A percentile compares a stretch with the other conserved stretches of the same genome.
These are phyloP conservation scores for Dactylellina haptotyla DNA, from an alignment of 2,329 filamentous ascomycete genomes.

Conservation along the genomic window DNA sequence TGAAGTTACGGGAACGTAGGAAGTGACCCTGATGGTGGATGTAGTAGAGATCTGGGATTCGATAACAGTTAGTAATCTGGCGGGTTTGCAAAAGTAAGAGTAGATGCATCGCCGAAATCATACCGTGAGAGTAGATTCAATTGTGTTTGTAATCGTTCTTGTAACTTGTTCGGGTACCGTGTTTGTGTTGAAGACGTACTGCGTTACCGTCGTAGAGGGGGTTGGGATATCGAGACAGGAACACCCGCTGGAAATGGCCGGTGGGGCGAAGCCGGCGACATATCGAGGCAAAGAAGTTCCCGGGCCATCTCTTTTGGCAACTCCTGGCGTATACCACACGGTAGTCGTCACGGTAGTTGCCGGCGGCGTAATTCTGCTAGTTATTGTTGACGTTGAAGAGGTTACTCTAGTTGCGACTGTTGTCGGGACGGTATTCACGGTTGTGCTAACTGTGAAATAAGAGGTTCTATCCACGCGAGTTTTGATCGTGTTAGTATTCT, in stretches of 20 bases:
- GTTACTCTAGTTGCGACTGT: background rate
- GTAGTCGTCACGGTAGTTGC: background rate
- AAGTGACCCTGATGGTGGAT: constrained; percentile 4
- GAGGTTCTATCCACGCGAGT: constrained; percentile 1
- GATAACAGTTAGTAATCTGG: background rate
- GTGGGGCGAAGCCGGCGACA: background rate
- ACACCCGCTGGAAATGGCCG: constrained; percentile 17
- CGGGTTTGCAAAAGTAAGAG: background rate
- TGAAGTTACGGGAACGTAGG: constrained; percentile 9
- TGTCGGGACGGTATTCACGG: constrained; percentile 2
- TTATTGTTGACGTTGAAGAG: background rate
- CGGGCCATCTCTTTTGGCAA: background rate
- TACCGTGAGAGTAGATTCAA: constrained; percentile 17
- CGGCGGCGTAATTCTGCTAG: constrained; percentile 7
- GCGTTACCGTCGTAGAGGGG: background rate
- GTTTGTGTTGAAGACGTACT: constrained; percentile 16
- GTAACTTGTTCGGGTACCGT: constrained; percentile 17
- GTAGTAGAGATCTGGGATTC: constrained; percentile 9
- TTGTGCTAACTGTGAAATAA: constrained; percentile 4
- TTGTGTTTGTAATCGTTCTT: constrained; percentile 20
- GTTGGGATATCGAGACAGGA: constrained; percentile 18
- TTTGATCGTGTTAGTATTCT: background rate
- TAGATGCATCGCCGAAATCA: background rate
- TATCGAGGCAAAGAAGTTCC: background rate
- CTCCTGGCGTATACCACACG: constrained; percentile 14